Percentiles rank a stretch among this genome's conserved stretches.
Conservation (phyloP, 2,329 filamentous ascomycete species). For the Colletotrichum godetiae region DNA sequence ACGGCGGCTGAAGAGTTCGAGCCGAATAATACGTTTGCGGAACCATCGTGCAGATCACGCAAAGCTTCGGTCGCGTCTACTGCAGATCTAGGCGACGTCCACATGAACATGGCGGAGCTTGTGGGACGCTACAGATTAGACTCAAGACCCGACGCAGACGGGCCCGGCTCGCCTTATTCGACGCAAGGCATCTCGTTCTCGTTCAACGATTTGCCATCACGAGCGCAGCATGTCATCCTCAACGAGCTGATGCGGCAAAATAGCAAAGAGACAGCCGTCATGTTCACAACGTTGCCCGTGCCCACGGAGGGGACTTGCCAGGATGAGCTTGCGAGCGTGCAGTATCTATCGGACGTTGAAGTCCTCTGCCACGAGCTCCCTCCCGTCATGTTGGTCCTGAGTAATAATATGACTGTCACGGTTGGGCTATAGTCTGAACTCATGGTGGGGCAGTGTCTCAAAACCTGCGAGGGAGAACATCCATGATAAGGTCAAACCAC, state of each 20-base stretch:
- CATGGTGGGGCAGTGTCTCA: slow-evolving; percentile 27
- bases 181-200: slow-evolving; percentile 76
- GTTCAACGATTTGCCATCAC: slow-evolving; percentile 88
- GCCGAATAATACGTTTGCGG: slow-evolving; percentile 73
- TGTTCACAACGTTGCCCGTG: slow-evolving; percentile 87
- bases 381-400: slow-evolving; percentile 82
- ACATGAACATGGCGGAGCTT: slow-evolving; percentile 57
- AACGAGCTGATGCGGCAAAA: slow-evolving; percentile 83
- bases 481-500: slow-evolving; percentile 28
- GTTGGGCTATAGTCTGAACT: slow-evolving; percentile 67
- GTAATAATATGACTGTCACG: slow-evolving; percentile 91
- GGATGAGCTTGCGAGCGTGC: slow-evolving; percentile 76
- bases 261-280: slow-evolving; percentile 77
- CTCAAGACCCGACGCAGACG: slow-evolving; percentile 33
- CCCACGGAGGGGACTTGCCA: slow-evolving; percentile 80
- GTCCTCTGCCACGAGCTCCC: slow-evolving; percentile 81
- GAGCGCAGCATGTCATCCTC: slow-evolving; percentile 86
- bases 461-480: slow-evolving; percentile 29
- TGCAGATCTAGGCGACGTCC: slow-evolving; percentile 47
- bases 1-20: slow-evolving; percentile 64
- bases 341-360: slow-evolving; percentile 82
- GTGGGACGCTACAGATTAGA: slow-evolving; percentile 52
- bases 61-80: slow-evolving; percentile 49
- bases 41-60: slow-evolving; percentile 52
- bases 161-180: slow-evolving; percentile 59